Evolutionary conservation across 768 basidiomycete genomes (phyloP).

Genomic region (Rubroboletus pulcherrimus): DNA sequence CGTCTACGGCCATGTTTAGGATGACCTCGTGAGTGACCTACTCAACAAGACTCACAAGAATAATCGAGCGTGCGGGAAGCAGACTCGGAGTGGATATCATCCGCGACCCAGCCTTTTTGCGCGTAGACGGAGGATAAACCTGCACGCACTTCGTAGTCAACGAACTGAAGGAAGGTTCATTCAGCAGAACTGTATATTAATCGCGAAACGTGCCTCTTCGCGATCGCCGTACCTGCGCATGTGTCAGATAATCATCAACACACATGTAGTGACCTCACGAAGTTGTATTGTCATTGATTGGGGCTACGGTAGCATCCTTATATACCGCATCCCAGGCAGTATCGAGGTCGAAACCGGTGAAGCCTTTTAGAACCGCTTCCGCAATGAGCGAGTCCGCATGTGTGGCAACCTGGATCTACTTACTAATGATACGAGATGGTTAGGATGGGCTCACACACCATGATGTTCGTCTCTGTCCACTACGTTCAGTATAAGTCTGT

Average conservation of each 20-base stretch:
- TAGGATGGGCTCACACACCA: conserved; percentile 39
- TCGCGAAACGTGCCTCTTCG: conserved; percentile 49
- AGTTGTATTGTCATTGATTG: conserved; percentile 49
- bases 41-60: conserved; percentile 50
- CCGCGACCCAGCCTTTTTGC: conserved; percentile 69
- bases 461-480: conserved; percentile 69
- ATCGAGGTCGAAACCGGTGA: conserved; percentile 58
- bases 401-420: conserved; percentile 53
- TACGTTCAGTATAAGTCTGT: not conserved
- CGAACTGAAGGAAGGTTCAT: conserved; percentile 39
- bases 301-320: conserved; percentile 68
- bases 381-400: conserved; percentile 78
- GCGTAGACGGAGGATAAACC: conserved; percentile 70
- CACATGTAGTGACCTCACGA: conserved; percentile 34
- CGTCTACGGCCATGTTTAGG: conserved; percentile 43
- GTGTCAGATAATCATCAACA: not conserved
- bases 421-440: not conserved
- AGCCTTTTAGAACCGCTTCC: conserved; percentile 65
- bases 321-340: conserved; percentile 70
- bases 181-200: not conserved
- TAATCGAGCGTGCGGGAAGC: conserved; percentile 78
- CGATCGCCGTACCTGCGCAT: conserved; percentile 59
- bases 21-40: not conserved
- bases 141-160: conserved; percentile 79
- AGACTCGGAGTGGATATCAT: conserved; percentile 75